Conservation (phyloP, 305 asterid genomes). For the Vinca major region DNA sequence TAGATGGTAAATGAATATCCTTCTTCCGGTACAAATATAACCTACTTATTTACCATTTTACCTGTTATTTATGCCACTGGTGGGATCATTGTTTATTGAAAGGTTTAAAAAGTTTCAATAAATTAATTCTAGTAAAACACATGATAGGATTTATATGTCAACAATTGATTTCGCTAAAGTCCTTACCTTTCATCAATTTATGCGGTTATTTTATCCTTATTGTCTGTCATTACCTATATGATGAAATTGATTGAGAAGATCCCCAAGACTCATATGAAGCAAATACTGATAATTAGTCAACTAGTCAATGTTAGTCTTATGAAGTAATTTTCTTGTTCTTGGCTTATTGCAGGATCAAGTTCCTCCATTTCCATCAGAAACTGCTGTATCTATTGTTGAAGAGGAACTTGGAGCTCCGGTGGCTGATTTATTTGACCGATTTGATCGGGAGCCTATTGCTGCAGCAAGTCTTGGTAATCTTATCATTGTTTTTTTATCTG, state of each 20-base stretch:
- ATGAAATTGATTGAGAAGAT: neutral
- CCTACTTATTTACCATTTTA: no score
- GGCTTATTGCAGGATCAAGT: conserved; percentile 71
- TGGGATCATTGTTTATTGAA: no score
- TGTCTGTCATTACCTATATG: neutral
- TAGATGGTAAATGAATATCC: no score
- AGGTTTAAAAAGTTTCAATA: no score
- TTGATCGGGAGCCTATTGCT: conserved; percentile 88
- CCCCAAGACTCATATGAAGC: neutral
- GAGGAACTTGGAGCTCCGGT: conserved; percentile 78
- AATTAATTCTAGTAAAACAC: no score
- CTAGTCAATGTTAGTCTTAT: neutral
- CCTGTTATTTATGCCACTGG: no score
- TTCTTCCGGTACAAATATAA: no score
- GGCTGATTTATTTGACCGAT: conserved; percentile 53
- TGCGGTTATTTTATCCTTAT: no score
- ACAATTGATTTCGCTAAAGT: no score
- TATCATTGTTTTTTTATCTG: conserved; percentile 7
- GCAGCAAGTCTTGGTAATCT: conserved; percentile 93
- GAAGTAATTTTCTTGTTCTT: conserved; percentile 1
- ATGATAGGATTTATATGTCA: no score
- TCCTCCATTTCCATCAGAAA: conserved; percentile 93
- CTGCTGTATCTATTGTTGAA: conserved; percentile 74
- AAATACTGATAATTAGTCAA: neutral
- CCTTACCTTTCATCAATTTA: no score